Conservation (phyloP, 441 rosid genomes). For the Metrosideros polymorpha region DNA sequence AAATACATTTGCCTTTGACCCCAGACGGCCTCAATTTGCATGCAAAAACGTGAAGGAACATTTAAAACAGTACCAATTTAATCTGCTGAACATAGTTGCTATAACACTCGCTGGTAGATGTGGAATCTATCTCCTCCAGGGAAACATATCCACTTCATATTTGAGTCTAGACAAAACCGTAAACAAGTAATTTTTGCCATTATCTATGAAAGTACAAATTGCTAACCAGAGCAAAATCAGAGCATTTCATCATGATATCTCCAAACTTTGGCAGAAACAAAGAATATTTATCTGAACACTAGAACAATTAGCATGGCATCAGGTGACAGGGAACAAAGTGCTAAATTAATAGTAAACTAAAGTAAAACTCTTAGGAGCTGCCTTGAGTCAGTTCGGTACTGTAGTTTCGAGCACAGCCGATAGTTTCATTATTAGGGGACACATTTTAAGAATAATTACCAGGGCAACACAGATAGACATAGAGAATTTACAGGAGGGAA, state of each 20-base stretch:
- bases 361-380: neutral
- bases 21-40: too few relatives aligned
- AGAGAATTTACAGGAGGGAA: neutral
- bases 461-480: neutral
- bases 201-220: neutral
- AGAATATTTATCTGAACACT: neutral
- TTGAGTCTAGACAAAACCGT: neutral
- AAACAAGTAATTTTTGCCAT: neutral
- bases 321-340: neutral
- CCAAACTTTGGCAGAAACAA: neutral
- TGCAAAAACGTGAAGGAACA: too few relatives aligned
- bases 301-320: neutral
- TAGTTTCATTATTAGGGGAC: neutral
- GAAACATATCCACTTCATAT: neutral
- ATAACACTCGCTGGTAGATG: neutral
- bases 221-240: too few relatives aligned
- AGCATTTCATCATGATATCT: neutral
- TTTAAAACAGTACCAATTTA: too few relatives aligned
- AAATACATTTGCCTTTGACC: neutral
- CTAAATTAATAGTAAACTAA: too few relatives aligned
- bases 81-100: too few relatives aligned
- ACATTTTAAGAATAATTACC: neutral
- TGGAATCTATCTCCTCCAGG: neutral
- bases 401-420: neutral
- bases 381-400: neutral